phyloP scores from a whole-genome alignment of 2,329 filamentous ascomycete species.

The Fusarium pseudonygamai region DNA sequence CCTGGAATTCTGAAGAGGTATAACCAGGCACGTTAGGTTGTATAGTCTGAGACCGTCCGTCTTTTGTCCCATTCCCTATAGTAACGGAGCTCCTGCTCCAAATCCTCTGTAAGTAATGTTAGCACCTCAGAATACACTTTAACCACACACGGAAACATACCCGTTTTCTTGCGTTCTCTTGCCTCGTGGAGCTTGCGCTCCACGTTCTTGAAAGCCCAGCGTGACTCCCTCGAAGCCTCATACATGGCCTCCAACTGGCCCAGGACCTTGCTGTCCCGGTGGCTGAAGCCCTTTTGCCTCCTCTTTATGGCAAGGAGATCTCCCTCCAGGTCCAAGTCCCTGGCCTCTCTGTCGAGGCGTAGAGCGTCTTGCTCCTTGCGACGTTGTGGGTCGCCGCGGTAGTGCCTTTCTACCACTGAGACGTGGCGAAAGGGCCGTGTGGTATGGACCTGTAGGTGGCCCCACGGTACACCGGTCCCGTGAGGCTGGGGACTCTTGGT shows the following conservation, averaged over 20 bases:
- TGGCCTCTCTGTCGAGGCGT: not conserved
- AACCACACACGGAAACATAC: not conserved
- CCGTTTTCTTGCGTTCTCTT: not conserved
- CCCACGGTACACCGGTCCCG: rapidly evolving
- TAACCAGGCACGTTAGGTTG: not conserved
- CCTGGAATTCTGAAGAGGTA: not conserved
- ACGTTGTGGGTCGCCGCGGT: too few species aligned
- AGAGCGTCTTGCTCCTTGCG: not conserved
- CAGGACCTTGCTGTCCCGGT: too few species aligned
- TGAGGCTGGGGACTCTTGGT: not conserved
- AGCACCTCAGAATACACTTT: not conserved
- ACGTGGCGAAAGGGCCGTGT: not conserved
- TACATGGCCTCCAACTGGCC: not conserved
- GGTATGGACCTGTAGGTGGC: not conserved
- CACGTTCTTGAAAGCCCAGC: not conserved
- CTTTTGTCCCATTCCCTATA: not conserved
- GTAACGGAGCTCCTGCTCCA: not conserved
- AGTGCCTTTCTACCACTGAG: not conserved
- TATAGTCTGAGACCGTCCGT: not conserved
- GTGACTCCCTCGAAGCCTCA: not conserved
- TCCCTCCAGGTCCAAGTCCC: not conserved
- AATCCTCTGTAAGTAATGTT: not conserved
- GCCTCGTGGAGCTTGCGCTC: not conserved
- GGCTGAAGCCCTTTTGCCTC: not conserved
- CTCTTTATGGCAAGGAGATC: not conserved